A percentile compares a stretch with the other conserved stretches of the same genome.
Evolutionary conservation across 768 basidiomycete genomes (phyloP).

Genomic region (Agaricus sinodeliciosus): DNA sequence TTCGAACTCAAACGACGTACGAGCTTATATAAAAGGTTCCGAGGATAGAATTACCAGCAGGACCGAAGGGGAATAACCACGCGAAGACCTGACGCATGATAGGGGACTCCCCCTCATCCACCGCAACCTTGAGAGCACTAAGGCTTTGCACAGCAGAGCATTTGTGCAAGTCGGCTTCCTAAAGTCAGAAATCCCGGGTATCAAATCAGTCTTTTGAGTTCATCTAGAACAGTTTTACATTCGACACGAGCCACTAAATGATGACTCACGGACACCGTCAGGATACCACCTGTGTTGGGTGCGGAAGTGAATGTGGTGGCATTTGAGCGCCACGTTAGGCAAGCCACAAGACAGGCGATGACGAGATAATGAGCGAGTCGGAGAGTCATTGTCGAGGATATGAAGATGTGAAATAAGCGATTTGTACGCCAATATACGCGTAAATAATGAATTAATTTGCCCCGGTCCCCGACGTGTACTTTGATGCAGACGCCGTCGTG

Average conservation of each 20-base stretch:
- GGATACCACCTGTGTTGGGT: slow-evolving; percentile 9
- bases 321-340: slow-evolving; percentile 12
- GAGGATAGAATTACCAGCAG: slow-evolving; percentile 83
- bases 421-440: not conserved
- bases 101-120: slow-evolving; percentile 63
- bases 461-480: too few species aligned
- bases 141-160: slow-evolving; percentile 33
- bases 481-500: not conserved
- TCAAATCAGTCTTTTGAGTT: not conserved
- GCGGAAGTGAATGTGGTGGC: not conserved
- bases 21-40: slow-evolving; percentile 97
- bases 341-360: slow-evolving; percentile 38
- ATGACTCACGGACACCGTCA: slow-evolving; percentile 20
- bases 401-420: not conserved
- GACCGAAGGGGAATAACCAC: slow-evolving; percentile 84
- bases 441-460: not conserved
- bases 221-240: not conserved
- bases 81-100: slow-evolving; percentile 76
- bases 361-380: slow-evolving; percentile 20
- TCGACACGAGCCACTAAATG: not conserved
- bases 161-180: slow-evolving; percentile 9
- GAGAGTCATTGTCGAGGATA: slow-evolving; percentile 18
- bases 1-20: slow-evolving; percentile 47
- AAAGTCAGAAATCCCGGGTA: not conserved
- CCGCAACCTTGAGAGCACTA: slow-evolving; percentile 48